These are phyloP conservation scores for Aschersonia sp. DNA, from an alignment of 2,329 filamentous ascomycete species.

Conservation along the genomic window DNA sequence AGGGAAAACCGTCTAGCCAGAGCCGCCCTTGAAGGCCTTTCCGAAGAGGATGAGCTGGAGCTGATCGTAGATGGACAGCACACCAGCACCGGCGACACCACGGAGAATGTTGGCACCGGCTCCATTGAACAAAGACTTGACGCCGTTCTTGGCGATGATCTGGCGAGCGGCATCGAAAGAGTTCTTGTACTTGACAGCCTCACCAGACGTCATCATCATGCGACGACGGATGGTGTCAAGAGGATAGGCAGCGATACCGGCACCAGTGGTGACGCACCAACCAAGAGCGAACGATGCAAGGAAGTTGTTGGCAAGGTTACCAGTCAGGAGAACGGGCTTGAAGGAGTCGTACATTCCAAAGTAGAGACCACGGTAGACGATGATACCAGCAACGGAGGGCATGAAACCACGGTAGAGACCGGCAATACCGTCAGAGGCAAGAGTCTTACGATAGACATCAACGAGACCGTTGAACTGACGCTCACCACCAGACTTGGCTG, in stretches of 20 bases:
- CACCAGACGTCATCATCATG: conserved; percentile 98
- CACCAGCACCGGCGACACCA: conserved; percentile 99
- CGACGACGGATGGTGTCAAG: conserved; percentile 99
- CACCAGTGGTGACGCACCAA: conserved; percentile 99
- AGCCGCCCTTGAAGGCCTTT: conserved; percentile 84
- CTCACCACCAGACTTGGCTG: conserved; percentile 88
- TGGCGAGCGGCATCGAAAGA: conserved; percentile 90
- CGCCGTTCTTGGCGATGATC: conserved; percentile 95
- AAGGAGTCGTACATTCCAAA: conserved; percentile 99
- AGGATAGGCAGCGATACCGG: conserved; percentile 99
- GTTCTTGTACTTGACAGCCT: conserved; percentile 99
- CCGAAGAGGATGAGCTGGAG: conserved; percentile 98
- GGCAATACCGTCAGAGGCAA: conserved; percentile 94
- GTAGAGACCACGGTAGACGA: conserved; percentile 99
- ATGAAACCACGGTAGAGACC: conserved; percentile 99
- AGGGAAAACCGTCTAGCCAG: conserved; percentile 28
- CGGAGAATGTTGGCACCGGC: conserved; percentile 99
- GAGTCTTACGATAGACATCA: conserved; percentile 99
- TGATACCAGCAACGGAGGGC: conserved; percentile 96
- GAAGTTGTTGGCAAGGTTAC: conserved; percentile 93
- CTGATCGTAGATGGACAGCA: conserved; percentile 99
- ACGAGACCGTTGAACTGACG: conserved; percentile 99
- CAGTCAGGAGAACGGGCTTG: conserved; percentile 95
- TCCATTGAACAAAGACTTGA: conserved; percentile 99
- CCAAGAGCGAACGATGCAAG: conserved; percentile 97